phyloP scores from a whole-genome alignment of 805 yeast species.

The Hanseniaspora meyeri region DNA sequence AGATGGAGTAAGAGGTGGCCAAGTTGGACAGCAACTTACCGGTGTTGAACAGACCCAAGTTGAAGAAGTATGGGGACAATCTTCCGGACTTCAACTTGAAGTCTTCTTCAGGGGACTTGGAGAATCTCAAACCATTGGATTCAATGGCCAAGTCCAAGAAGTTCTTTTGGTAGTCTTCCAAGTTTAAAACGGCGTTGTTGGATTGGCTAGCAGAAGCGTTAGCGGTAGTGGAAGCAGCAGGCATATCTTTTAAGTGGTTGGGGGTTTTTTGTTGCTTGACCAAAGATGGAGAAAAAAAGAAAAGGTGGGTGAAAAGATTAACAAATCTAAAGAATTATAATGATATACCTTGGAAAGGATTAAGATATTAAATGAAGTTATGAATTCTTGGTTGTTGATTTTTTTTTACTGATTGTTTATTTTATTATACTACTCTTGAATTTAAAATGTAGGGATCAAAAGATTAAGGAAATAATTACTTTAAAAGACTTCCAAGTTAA shows the following conservation, averaged over 20 bases:
- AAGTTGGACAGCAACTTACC: conserved; percentile 68
- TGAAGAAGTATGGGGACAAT: conserved; percentile 90
- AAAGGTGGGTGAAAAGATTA: neutral
- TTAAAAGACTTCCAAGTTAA: no score
- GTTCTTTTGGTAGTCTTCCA: conserved; percentile 43
- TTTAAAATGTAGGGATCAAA: no score
- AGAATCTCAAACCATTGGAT: conserved; percentile 66
- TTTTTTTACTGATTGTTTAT: no score
- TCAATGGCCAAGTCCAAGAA: conserved; percentile 76
- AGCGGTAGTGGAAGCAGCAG: neutral
- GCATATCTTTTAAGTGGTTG: neutral
- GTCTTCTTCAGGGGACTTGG: conserved; percentile 35
- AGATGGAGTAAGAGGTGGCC: conserved; percentile 79
- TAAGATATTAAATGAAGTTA: neutral
- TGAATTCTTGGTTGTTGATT: neutral
- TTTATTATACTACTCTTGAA: no score
- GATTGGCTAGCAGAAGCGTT: neutral
- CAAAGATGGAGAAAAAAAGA: neutral
- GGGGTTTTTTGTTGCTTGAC: neutral
- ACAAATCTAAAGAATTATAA: neutral
- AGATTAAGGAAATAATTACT: no score
- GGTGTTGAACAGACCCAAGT: conserved; percentile 76
- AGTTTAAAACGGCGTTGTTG: conserved; percentile 15
- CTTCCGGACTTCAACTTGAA: conserved; percentile 90
- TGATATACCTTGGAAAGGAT: neutral